A percentile compares a stretch with the other conserved stretches of the same genome.
Conservation (phyloP, 352 stramenopile genomes). For the Phytophthora cajani region DNA sequence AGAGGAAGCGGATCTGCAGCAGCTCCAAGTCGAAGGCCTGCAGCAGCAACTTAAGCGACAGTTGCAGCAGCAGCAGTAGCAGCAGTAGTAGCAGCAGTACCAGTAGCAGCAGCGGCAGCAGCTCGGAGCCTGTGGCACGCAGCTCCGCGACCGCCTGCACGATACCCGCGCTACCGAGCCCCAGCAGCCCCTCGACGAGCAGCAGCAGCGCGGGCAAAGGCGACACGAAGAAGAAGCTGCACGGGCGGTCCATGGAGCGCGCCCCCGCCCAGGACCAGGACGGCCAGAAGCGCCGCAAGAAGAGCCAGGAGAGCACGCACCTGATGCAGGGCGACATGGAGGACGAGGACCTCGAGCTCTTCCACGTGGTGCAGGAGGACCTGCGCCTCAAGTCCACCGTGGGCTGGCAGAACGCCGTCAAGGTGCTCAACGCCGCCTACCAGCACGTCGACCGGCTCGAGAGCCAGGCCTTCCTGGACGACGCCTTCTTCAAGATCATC, state of each 20-base stretch:
- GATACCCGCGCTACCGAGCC: constrained; percentile 39
- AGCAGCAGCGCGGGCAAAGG: constrained; percentile 20
- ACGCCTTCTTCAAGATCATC: constrained; percentile 81
- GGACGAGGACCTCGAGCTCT: constrained; percentile 85
- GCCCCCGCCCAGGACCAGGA: constrained; percentile 53
- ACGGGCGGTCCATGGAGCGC: constrained; percentile 64
- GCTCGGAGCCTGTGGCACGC: constrained; percentile 23
- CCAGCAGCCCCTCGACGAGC: constrained; percentile 42
- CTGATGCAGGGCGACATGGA: constrained; percentile 63
- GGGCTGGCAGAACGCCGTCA: constrained; percentile 90
- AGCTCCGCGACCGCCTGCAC: constrained; percentile 43
- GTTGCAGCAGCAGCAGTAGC: neutral
- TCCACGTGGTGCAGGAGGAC: constrained; percentile 86
- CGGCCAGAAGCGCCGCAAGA: constrained; percentile 73
- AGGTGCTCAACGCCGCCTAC: constrained; percentile 80
- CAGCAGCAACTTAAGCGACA: constrained; percentile 26
- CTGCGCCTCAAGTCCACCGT: constrained; percentile 90
- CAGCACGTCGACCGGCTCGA: constrained; percentile 72
- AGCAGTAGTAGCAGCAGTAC: neutral
- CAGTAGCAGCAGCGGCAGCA: constrained; percentile 23
- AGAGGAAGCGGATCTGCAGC: constrained; percentile 26
- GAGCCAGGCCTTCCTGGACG: constrained; percentile 81
- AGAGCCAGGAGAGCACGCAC: constrained; percentile 57
- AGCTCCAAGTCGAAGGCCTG: constrained; percentile 22
- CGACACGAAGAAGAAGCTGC: constrained; percentile 61